Base-by-base conservation (phyloP, 1,284 basidiomycete species). In the Xanthoconium separans region DNA sequence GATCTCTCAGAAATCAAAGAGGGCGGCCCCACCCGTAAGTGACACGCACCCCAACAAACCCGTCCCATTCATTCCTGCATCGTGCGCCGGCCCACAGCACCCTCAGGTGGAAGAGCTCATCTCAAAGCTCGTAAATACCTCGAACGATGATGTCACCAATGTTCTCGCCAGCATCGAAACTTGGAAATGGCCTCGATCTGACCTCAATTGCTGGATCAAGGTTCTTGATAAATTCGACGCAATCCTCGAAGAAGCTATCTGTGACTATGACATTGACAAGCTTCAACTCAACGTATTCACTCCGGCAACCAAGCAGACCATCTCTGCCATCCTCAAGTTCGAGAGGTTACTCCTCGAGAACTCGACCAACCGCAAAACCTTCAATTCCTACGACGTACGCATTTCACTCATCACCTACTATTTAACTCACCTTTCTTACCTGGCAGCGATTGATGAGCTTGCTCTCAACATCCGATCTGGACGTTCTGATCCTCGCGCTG, bases 331-430 rank as follows among this genome's bases (percentile, higher is more conserved):
- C 58, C 81, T 99, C 55, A 80, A 86, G 61, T 96, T 99, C 63
- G 86, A 94, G 72, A 83, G 92, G 51, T 76, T 99, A 44, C 76
- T 99, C 49, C 77, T 99, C 65, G 97, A 99, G 75, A 98, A 98
- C 72, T 97, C 95, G 55, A 99, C 96, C 45, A 99, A 97, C 70
- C 82, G 97, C 67, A 99, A 98, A 78, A 90, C 95, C 56, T 99
- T 92, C 75, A 88, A 85, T 57, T 98, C 95, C 4, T 99, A 98
- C 71, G 97, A 99, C 71, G 95, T 97, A 73, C 74, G 93, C 75
- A 22, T 34, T 33, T 47, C 53, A 46, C 2, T 40, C 33, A 45
- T 37, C 51, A 16, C 41, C 43, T 45, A 16, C 50, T 52, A 44
- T 58, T 51, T 62, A 40, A 41, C 62, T 56, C 40, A 67, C 55